Conservation (phyloP, 495 filamentous ascomycete species). For the Xylaria curta region DNA sequence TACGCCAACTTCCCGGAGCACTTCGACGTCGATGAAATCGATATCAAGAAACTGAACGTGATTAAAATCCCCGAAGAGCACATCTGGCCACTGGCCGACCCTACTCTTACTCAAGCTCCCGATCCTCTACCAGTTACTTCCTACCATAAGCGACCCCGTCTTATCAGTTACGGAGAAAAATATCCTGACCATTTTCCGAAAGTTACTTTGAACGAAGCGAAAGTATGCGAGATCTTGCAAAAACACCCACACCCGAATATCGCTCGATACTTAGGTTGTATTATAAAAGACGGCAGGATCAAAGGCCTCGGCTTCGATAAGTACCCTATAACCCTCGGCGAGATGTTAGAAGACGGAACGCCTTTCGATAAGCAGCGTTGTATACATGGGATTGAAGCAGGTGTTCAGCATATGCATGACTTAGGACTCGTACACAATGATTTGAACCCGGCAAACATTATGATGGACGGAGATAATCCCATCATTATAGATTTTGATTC, state of each 20-base stretch:
- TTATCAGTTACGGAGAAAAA: background rate
- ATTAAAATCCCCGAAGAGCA: background rate
- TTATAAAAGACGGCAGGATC: background rate
- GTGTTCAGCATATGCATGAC: conserved; percentile 38
- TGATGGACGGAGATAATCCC: conserved; percentile 39
- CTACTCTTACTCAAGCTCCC: conserved; percentile 14
- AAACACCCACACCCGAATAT: conserved; percentile 24
- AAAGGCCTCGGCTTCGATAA: conserved; percentile 9
- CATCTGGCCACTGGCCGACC: conserved; percentile 12
- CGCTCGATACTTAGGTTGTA: conserved; percentile 19
- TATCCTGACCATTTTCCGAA: background rate
- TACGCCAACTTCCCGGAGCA: background rate
- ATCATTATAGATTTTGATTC: conserved; percentile 55
- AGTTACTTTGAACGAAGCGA: background rate
- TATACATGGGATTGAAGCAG: conserved; percentile 33
- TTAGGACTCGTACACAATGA: conserved; percentile 41
- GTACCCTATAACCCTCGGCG: background rate
- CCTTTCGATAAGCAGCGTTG: conserved; percentile 28
- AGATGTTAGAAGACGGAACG: background rate
- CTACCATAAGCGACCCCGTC: conserved; percentile 17
- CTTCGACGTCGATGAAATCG: background rate
- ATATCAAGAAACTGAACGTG: background rate
- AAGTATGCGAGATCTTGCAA: conserved; percentile 7
- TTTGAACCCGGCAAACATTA: conserved; percentile 43
- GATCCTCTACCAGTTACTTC: background rate